phyloP scores from a whole-genome alignment of 192 early-diverging fungal genomes.

The Backusella australiensis region DNA sequence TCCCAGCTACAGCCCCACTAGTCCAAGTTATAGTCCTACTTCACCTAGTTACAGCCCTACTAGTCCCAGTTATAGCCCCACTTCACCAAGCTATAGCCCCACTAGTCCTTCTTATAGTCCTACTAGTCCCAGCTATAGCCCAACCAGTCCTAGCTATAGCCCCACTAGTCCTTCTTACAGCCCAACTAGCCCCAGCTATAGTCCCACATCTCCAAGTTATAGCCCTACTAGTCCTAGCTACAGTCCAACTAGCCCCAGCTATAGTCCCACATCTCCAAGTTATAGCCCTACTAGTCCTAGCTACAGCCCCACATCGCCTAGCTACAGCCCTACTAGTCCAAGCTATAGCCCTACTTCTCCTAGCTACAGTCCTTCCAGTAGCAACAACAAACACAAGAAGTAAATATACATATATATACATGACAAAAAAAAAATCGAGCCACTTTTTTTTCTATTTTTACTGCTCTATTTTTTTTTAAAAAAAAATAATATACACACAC shows the following conservation, averaged over 20 bases:
- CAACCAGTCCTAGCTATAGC: conserved; percentile 58
- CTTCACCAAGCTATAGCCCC: conserved; percentile 62
- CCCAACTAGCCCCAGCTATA: conserved; percentile 46
- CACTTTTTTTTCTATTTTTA: background rate
- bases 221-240: conserved; percentile 71
- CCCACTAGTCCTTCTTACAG: conserved; percentile 44
- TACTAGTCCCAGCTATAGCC: conserved; percentile 60
- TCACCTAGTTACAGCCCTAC: conserved; percentile 71
- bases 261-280: conserved; percentile 58
- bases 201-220: conserved; percentile 64
- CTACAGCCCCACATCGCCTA: conserved; percentile 57
- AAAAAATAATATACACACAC: background rate
- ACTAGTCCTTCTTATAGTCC: conserved; percentile 54
- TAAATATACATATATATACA: conserved; percentile 1
- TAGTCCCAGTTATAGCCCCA: conserved; percentile 65
- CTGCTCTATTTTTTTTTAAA: background rate
- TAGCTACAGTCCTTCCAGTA: conserved; percentile 61
- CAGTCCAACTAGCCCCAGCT: conserved; percentile 66
- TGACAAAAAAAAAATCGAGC: background rate
- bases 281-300: conserved; percentile 67
- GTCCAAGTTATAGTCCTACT: conserved; percentile 58
- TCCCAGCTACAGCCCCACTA: conserved; percentile 69
- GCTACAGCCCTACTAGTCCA: conserved; percentile 72
- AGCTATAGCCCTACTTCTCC: conserved; percentile 73
- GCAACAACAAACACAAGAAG: conserved; percentile 52